Conservation (phyloP, 2,329 filamentous ascomycete species). For the Fusarium sp. region DNA sequence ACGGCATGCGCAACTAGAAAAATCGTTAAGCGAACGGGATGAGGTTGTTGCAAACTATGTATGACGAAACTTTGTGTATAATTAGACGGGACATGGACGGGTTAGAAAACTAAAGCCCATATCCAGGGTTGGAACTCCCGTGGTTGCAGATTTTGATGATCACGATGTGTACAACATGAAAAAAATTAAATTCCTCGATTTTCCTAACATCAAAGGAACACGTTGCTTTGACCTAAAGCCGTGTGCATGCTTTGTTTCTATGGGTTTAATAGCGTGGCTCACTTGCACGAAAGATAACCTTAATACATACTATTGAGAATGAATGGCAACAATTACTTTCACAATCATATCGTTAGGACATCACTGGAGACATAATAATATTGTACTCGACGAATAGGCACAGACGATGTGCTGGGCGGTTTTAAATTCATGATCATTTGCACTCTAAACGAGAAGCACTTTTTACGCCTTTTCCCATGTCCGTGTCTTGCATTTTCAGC, state of each 20-base stretch:
- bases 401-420: slow-evolving; percentile 41
- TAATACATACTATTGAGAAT: not conserved
- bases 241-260: no score
- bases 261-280: not conserved
- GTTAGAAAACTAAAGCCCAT: not conserved
- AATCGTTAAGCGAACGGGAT: not conserved
- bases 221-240: not conserved
- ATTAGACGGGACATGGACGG: slow-evolving; percentile 25
- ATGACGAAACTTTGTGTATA: slow-evolving; percentile 24
- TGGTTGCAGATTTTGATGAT: slow-evolving; percentile 9
- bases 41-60: not conserved
- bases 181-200: not conserved
- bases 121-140: not conserved
- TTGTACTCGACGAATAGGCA: slow-evolving; percentile 20
- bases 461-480: slow-evolving; percentile 55
- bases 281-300: not conserved
- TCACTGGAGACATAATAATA: not conserved
- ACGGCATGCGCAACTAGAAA: slow-evolving; percentile 61
- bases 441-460: slow-evolving; percentile 50
- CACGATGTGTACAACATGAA: slow-evolving; percentile 24
- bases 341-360: not conserved
- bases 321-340: not conserved
- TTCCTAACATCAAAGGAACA: not conserved
- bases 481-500: slow-evolving; percentile 52
- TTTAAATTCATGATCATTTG: slow-evolving; percentile 52